These are phyloP conservation scores for Paraconiothyrium brasiliense DNA, from an alignment of 2,329 filamentous ascomycete genomes.

Conservation along the genomic window DNA sequence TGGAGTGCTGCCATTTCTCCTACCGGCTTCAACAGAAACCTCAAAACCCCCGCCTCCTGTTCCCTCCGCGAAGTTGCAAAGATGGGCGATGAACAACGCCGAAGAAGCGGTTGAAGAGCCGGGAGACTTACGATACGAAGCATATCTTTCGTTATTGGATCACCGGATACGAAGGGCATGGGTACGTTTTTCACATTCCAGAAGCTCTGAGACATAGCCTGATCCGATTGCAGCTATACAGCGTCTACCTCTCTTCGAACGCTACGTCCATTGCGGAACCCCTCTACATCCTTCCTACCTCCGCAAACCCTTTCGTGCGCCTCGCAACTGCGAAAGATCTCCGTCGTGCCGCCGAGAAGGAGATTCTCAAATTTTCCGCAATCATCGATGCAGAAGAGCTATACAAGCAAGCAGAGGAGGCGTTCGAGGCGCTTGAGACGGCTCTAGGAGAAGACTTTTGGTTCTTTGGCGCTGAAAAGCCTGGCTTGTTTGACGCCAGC, in stretches of 20 bases:
- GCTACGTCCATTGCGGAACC: constrained; percentile 69
- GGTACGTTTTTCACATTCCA: constrained; percentile 61
- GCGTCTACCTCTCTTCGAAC: constrained; percentile 82
- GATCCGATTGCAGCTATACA: constrained; percentile 67
- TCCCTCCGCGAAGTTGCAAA: constrained; percentile 71
- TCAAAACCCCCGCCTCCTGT: constrained; percentile 57
- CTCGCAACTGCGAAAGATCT: constrained; percentile 72
- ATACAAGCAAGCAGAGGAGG: constrained; percentile 68
- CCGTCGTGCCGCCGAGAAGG: constrained; percentile 74
- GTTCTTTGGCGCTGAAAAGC: constrained; percentile 67
- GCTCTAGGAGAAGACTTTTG: constrained; percentile 67
- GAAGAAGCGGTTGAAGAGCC: constrained; percentile 53
- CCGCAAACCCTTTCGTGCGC: constrained; percentile 69
- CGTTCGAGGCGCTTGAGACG: constrained; percentile 69
- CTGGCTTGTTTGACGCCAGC: constrained; percentile 84
- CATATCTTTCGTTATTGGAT: constrained; percentile 81
- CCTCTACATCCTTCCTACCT: constrained; percentile 75
- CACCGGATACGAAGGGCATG: constrained; percentile 84
- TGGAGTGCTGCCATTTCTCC: constrained; percentile 86
- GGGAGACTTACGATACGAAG: constrained; percentile 69
- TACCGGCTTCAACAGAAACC: constrained; percentile 58
- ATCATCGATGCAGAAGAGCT: constrained; percentile 66
- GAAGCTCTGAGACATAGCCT: not conserved
- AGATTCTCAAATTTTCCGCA: constrained; percentile 73
- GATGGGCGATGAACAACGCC: constrained; percentile 67